A percentile compares a stretch with the other conserved stretches of the same genome.
Evolutionary conservation across 2,329 filamentous ascomycete genomes (phyloP).

Genomic region (Didymella keratinophila): DNA sequence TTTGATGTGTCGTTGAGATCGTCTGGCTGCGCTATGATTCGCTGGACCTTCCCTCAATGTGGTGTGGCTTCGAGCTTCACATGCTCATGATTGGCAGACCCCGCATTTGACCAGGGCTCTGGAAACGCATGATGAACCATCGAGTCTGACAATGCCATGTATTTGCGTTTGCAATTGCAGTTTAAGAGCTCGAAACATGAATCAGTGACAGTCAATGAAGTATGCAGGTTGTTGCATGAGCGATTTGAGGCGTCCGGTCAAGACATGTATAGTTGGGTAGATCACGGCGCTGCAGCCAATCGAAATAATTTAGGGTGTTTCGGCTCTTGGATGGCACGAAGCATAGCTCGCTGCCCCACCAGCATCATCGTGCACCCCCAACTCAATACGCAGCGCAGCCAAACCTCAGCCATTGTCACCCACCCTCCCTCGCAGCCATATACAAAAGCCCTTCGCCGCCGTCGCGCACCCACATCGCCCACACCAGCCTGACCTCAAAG

Average conservation of each 20-base stretch:
- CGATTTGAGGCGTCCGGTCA: slow-evolving; percentile 17
- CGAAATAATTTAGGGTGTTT: slow-evolving; percentile 16
- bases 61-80: slow-evolving; percentile 34
- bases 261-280: slow-evolving; percentile 13
- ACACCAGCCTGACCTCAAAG: slow-evolving; percentile 32
- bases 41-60: slow-evolving; percentile 24
- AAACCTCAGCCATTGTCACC: slow-evolving; percentile 41
- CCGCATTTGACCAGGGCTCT: slow-evolving; percentile 30
- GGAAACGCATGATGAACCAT: slow-evolving; percentile 4
- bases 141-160: slow-evolving; percentile 2
- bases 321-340: slow-evolving; percentile 12
- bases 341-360: slow-evolving; percentile 39
- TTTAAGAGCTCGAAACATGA: neutral
- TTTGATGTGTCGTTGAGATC: slow-evolving; percentile 27
- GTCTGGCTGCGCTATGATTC: slow-evolving; percentile 27
- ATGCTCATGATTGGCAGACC: slow-evolving; percentile 31
- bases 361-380: slow-evolving; percentile 41
- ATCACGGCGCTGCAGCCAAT: slow-evolving; percentile 16
- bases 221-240: slow-evolving; percentile 11
- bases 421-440: slow-evolving; percentile 21
- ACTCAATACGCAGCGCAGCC: slow-evolving; percentile 25
- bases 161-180: slow-evolving; percentile 2
- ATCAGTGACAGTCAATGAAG: neutral
- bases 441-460: slow-evolving; percentile 13
- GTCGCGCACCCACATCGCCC: slow-evolving; percentile 21